A percentile compares a stretch with the other conserved stretches of the same genome.
Evolutionary conservation across 306 rosid species (phyloP).

Genomic region (Dryas alaskensis): DNA sequence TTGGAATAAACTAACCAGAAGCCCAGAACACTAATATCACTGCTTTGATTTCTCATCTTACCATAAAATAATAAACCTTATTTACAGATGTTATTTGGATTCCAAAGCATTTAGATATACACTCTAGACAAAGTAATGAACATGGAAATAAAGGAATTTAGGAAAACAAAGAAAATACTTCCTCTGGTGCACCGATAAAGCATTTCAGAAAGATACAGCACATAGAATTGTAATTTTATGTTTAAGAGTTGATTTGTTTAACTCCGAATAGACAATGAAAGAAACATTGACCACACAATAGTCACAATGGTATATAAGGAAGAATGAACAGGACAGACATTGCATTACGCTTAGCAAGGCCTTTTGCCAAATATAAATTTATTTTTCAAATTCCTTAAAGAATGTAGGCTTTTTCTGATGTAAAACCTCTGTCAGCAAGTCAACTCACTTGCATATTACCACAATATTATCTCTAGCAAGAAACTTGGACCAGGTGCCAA

Average conservation of each 20-base stretch:
- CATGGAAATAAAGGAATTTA: not conserved
- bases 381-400: not conserved
- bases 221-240: not conserved
- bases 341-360: not conserved
- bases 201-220: not conserved
- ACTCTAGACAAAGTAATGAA: not conserved
- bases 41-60: not conserved
- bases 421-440: not conserved
- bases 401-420: not conserved
- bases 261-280: slow-evolving; percentile 2
- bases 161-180: slow-evolving; percentile 5
- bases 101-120: not conserved
- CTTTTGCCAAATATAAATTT: not conserved
- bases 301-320: not conserved
- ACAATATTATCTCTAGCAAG: not conserved
- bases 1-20: not conserved
- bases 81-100: not conserved
- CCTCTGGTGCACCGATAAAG: not conserved
- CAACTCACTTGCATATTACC: not conserved
- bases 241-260: not conserved
- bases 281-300: not conserved
- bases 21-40: slow-evolving; percentile 4
- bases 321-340: not conserved
- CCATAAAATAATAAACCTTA: not conserved
- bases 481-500: not conserved